phyloP scores from a whole-genome alignment of 805 yeast species.

The Candida khao-thaluensis region DNA sequence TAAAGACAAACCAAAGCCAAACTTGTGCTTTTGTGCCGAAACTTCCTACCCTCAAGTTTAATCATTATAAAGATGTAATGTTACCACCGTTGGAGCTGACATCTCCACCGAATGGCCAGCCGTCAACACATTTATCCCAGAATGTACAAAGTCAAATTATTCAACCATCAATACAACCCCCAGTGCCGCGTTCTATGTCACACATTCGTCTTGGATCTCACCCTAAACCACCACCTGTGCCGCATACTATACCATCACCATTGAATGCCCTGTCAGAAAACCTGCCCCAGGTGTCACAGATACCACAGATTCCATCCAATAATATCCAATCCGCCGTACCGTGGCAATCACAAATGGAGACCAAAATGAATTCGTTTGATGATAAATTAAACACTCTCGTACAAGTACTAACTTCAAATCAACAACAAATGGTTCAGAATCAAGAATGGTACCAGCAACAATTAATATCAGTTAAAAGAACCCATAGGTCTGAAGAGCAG shows the following conservation, averaged over 20 bases:
- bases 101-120: not conserved
- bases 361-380: slow-evolving; percentile 35
- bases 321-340: not conserved
- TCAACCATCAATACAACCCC: not conserved
- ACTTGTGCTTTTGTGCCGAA: slow-evolving; percentile 57
- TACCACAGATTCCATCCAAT: not conserved
- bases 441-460: slow-evolving; percentile 12
- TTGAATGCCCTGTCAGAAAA: not conserved
- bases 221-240: too few relatives aligned
- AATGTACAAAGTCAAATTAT: too few relatives aligned
- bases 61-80: slow-evolving; percentile 8
- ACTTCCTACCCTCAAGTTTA: slow-evolving; percentile 42
- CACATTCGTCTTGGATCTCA: too few relatives aligned
- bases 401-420: slow-evolving; percentile 33
- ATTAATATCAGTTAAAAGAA: not conserved
- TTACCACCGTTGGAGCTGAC: slow-evolving; percentile 17
- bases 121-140: not conserved
- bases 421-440: slow-evolving; percentile 24
- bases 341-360: slow-evolving; percentile 38
- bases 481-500: not conserved
- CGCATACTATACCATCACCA: not conserved
- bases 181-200: not conserved
- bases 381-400: slow-evolving; percentile 37
- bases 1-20: slow-evolving; percentile 43
- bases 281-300: not conserved